Evolutionary conservation across 2,329 filamentous ascomycete genomes (phyloP).

Genomic region (Colletotrichum chlorophyti): DNA sequence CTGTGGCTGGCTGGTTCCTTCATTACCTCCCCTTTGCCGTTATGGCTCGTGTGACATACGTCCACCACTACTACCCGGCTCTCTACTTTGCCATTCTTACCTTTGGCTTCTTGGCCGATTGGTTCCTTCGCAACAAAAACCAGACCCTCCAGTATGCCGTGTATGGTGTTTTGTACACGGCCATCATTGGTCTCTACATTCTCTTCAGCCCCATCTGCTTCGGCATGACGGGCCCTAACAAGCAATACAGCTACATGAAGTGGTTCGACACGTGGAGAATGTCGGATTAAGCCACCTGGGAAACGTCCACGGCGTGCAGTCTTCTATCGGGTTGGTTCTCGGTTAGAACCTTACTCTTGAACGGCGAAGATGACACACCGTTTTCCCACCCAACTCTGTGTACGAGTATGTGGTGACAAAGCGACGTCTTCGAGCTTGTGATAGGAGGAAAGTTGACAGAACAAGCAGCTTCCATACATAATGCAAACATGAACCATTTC

Average conservation of each 20-base stretch:
- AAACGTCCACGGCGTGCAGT: not conserved
- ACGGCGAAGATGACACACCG: not conserved
- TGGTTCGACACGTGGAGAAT: conserved; percentile 92
- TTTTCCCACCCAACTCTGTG: conserved; percentile 13
- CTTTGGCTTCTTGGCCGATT: conserved; percentile 88
- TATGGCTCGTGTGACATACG: conserved; percentile 98
- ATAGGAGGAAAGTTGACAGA: conserved; percentile 3
- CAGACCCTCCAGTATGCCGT: conserved; percentile 69
- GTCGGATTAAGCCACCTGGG: conserved; percentile 56
- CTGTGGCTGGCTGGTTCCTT: conserved; percentile 90
- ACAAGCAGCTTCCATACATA: conserved; percentile 15
- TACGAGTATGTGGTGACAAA: conserved; percentile 2
- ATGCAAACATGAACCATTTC: conserved; percentile 26
- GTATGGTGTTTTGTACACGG: conserved; percentile 77
- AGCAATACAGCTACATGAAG: conserved; percentile 89
- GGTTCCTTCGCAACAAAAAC: conserved; percentile 73
- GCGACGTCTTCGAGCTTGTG: not conserved
- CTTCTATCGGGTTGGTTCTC: not conserved
- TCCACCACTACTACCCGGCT: conserved; percentile 98
- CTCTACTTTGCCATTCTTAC: conserved; percentile 95
- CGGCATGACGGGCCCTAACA: conserved; percentile 87
- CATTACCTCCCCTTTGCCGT: conserved; percentile 96
- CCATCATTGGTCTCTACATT: conserved; percentile 82
- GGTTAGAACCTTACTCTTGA: not conserved
- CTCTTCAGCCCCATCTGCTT: conserved; percentile 94